A percentile compares a stretch with the other conserved stretches of the same genome.
Conservation (phyloP, 352 stramenopile species). For the Pythium volutum region DNA sequence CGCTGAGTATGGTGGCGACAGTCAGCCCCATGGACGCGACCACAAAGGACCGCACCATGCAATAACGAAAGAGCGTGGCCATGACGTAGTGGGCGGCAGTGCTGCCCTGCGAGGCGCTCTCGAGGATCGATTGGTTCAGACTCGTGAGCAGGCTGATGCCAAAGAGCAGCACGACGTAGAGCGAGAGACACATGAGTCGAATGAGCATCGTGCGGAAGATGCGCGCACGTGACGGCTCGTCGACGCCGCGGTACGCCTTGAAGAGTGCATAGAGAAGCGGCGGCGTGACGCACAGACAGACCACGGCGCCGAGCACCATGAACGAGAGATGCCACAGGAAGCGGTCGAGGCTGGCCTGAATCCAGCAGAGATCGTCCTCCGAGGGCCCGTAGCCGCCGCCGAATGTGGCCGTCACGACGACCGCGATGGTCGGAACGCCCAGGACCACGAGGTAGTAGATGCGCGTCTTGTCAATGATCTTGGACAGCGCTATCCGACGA, state of each 20-base stretch:
- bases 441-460: conserved; percentile 23
- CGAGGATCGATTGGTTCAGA: conserved; percentile 13
- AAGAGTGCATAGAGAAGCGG: conserved; percentile 20
- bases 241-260: conserved; percentile 24
- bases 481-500: conserved; percentile 18
- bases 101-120: not conserved
- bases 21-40: conserved; percentile 19
- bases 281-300: conserved; percentile 16
- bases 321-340: conserved; percentile 30
- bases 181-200: conserved; percentile 26
- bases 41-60: conserved; percentile 18
- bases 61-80: conserved; percentile 17
- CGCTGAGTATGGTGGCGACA: conserved; percentile 16
- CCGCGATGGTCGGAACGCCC: conserved; percentile 18
- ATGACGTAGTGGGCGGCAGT: conserved; percentile 1
- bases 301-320: conserved; percentile 25
- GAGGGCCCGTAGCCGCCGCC: conserved; percentile 24
- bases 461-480: conserved; percentile 16
- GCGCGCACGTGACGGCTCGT: conserved; percentile 8
- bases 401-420: conserved; percentile 18
- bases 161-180: conserved; percentile 31
- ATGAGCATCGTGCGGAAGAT: conserved; percentile 32
- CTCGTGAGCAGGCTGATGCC: conserved; percentile 20
- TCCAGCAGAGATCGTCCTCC: conserved; percentile 32
- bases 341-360: conserved; percentile 25